Percentiles rank a stretch among this genome's conserved stretches.
These are phyloP conservation scores for Euphorbia celastroides DNA, from an alignment of 441 rosid genomes.

Conservation along the genomic window DNA sequence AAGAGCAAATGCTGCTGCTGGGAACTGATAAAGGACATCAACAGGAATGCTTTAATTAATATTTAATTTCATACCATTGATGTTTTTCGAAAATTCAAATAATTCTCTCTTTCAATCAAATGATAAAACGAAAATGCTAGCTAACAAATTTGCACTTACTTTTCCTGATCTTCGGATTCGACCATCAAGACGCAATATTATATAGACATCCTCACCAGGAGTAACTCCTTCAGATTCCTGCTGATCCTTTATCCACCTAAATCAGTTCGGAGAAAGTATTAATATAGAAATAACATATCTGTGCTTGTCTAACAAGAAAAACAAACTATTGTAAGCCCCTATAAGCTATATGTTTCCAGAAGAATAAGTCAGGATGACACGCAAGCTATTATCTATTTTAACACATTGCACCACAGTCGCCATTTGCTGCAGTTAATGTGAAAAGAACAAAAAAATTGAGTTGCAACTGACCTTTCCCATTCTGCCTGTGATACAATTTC, in stretches of 20 bases:
- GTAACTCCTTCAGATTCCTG: constrained; percentile 84
- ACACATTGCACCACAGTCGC: neutral
- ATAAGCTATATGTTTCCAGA: neutral
- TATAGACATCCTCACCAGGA: constrained; percentile 82
- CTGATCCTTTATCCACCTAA: constrained; percentile 90
- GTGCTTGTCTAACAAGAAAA: constrained; percentile 5
- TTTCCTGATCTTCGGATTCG: constrained; percentile 90
- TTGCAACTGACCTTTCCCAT: constrained; percentile 79
- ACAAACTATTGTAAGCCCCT: neutral
- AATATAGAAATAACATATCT: no score
- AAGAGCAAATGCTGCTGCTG: neutral
- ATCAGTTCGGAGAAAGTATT: constrained; percentile 16
- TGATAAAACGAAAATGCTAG: neutral
- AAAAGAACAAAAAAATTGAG: constrained; percentile 9
- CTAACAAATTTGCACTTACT: constrained; percentile 35
- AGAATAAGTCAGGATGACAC: neutral
- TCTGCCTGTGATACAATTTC: constrained; percentile 66
- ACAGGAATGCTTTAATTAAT: neutral
- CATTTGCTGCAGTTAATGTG: neutral
- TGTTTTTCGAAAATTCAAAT: no score
- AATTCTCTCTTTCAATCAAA: no score
- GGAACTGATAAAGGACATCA: neutral
- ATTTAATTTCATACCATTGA: neutral
- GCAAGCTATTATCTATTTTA: neutral
- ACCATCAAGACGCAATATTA: constrained; percentile 87